Percentiles rank a stretch among this genome's conserved stretches.
Conservation (phyloP, 2,329 filamentous ascomycete genomes). For the Microcyclospora tardicrescens region DNA sequence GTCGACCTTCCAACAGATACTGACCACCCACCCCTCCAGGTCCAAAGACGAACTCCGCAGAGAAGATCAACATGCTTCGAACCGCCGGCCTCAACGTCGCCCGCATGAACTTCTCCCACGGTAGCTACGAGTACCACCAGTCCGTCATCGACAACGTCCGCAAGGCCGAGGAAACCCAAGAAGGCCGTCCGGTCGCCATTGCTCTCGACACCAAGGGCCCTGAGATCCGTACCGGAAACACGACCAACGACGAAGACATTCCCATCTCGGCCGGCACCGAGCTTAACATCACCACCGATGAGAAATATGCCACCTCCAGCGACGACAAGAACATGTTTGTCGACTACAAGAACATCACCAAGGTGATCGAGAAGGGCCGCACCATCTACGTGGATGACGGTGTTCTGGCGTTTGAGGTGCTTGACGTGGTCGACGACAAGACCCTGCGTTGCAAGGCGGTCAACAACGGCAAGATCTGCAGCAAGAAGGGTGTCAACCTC, state of each 20-base stretch:
- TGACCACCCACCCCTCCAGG: constrained; percentile 28
- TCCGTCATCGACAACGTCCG: constrained; percentile 94
- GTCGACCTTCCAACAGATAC: no score
- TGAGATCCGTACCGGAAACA: constrained; percentile 75
- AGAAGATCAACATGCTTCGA: constrained; percentile 92
- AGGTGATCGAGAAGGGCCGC: constrained; percentile 82
- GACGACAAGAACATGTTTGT: constrained; percentile 96
- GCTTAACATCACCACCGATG: constrained; percentile 94
- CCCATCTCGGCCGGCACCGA: constrained; percentile 72
- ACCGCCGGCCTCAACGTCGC: constrained; percentile 86
- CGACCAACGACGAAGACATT: constrained; percentile 55
- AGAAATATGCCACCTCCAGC: constrained; percentile 71
- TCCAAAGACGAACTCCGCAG: constrained; percentile 95
- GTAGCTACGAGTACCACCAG: constrained; percentile 92
- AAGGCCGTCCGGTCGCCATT: constrained; percentile 84
- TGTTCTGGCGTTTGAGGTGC: constrained; percentile 89
- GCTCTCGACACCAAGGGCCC: constrained; percentile 79
- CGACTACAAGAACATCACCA: constrained; percentile 99
- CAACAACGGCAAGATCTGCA: constrained; percentile 98
- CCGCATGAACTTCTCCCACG: constrained; percentile 99
- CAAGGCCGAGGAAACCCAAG: constrained; percentile 63
- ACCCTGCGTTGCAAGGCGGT: constrained; percentile 74
- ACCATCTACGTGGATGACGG: constrained; percentile 98
- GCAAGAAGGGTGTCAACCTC: constrained; percentile 97
- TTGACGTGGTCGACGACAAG: constrained; percentile 77